A percentile compares a stretch with the other conserved stretches of the same genome.
Conservation (phyloP, 768 basidiomycete genomes). For the Trametes coccinea region DNA sequence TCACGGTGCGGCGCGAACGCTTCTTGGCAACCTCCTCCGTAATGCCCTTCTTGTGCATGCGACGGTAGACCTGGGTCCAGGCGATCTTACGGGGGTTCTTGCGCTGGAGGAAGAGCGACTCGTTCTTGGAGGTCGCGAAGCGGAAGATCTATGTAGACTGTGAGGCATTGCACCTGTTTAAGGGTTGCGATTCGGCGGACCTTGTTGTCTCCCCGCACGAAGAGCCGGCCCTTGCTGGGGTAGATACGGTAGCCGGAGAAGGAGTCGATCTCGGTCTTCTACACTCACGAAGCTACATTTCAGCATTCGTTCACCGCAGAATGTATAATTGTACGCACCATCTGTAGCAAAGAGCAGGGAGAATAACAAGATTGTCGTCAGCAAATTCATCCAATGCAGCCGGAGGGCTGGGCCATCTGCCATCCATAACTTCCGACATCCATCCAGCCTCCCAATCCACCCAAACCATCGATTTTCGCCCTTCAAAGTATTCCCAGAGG, state of each 20-base stretch:
- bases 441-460: conserved; percentile 8
- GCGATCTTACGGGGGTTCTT: conserved; percentile 99
- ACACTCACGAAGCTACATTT: conserved; percentile 21
- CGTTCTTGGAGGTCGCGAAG: conserved; percentile 88
- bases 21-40: conserved; percentile 99
- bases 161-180: not conserved
- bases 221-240: conserved; percentile 94
- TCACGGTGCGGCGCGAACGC: conserved; percentile 93
- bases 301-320: not conserved
- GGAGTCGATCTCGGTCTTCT: conserved; percentile 99
- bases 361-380: not conserved
- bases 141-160: conserved; percentile 76
- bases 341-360: conserved; percentile 3
- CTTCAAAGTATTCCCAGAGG: not conserved
- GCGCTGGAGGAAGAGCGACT: conserved; percentile 97
- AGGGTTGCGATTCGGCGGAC: conserved; percentile 43
- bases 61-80: conserved; percentile 92
- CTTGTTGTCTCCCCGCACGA: conserved; percentile 96
- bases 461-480: not conserved
- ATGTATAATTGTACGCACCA: conserved; percentile 2
- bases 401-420: not conserved
- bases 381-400: not conserved
- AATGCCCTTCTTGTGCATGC: conserved; percentile 99
- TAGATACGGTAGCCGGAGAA: conserved; percentile 99
- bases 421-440: conserved; percentile 6